Evolutionary conservation across 2,329 filamentous ascomycete genomes (phyloP).

Genomic region (Scedosporium minutisporum): DNA sequence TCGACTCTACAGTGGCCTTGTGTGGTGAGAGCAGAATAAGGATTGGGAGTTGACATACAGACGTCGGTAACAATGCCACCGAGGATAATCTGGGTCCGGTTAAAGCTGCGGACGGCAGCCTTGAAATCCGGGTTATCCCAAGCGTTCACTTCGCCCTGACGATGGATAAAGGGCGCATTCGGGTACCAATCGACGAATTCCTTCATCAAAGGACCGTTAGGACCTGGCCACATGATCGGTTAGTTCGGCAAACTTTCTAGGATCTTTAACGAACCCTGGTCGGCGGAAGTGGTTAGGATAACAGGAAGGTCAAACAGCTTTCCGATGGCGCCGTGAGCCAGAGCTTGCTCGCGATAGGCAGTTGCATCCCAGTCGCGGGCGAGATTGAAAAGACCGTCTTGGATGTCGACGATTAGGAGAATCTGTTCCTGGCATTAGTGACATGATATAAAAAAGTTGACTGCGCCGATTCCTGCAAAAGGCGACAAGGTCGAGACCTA

Average conservation of each 20-base stretch:
- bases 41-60: constrained; percentile 58
- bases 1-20: constrained; percentile 31
- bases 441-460: neutral
- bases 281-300: constrained; percentile 59
- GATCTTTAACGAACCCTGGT: constrained; percentile 19
- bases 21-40: constrained; percentile 32
- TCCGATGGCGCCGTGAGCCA: constrained; percentile 59
- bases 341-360: constrained; percentile 55
- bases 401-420: constrained; percentile 27
- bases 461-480: neutral
- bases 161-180: constrained; percentile 52
- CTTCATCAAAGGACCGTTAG: constrained; percentile 61
- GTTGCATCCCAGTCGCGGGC: constrained; percentile 59
- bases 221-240: constrained; percentile 24
- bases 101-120: constrained; percentile 52
- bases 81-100: constrained; percentile 61
- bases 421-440: constrained; percentile 13
- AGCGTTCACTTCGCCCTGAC: constrained; percentile 65
- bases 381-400: constrained; percentile 24
- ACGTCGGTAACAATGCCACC: constrained; percentile 67
- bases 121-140: constrained; percentile 67
- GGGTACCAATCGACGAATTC: constrained; percentile 63
- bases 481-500: constrained; percentile 7
- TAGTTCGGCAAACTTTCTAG: neutral
- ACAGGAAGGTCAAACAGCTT: constrained; percentile 59